phyloP scores from a whole-genome alignment of 148 eudicot genomes.

The Bassia scoparia region DNA sequence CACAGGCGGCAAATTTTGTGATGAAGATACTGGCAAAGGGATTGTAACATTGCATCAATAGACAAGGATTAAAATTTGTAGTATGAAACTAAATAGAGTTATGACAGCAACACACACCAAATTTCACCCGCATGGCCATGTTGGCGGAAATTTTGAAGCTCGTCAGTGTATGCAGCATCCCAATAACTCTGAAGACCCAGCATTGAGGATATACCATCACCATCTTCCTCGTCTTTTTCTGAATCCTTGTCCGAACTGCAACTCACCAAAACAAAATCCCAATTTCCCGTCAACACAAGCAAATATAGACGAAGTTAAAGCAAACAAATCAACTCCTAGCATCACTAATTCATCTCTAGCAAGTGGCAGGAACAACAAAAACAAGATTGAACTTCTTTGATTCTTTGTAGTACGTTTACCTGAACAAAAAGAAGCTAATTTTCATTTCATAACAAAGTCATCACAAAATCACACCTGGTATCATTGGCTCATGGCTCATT shows the following conservation, averaged over 20 bases:
- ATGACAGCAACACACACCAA: slow-evolving; percentile 51
- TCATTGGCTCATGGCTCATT: no score
- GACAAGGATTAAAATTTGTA: not conserved
- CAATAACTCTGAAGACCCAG: slow-evolving; percentile 98
- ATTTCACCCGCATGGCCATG: slow-evolving; percentile 99
- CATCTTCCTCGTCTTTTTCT: slow-evolving; percentile 78
- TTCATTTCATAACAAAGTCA: not conserved
- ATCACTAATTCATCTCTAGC: not conserved
- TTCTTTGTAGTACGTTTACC: no score
- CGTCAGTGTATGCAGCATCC: slow-evolving; percentile 83
- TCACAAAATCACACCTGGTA: not conserved
- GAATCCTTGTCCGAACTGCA: slow-evolving; percentile 94
- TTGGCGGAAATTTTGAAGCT: slow-evolving; percentile 81
- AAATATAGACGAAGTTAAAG: not conserved
- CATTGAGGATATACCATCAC: slow-evolving; percentile 74
- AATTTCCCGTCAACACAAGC: not conserved
- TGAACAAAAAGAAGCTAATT: not conserved
- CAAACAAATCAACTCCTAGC: not conserved
- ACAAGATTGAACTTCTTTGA: not conserved
- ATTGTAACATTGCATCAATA: not conserved
- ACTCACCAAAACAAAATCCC: not conserved
- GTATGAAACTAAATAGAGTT: not conserved
- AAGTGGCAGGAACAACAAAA: not conserved
- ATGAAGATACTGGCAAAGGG: not conserved
- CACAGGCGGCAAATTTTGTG: no score